Percentiles rank a stretch among this genome's conserved stretches.
Conservation (phyloP, 805 yeast species). For the Candida suzukii region DNA sequence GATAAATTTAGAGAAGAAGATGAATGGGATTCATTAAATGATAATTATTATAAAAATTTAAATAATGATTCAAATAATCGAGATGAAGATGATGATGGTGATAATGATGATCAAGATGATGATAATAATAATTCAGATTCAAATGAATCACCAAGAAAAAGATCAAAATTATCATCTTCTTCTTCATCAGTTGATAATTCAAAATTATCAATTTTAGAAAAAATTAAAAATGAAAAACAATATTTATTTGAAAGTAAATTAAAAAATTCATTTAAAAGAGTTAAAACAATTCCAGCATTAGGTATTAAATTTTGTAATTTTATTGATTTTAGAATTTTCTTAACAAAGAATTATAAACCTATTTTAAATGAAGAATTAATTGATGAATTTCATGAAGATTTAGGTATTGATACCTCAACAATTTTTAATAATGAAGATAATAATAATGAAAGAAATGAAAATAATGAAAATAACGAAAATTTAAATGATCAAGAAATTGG, state of each 20-base stretch:
- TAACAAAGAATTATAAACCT: slow-evolving; percentile 37
- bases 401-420: slow-evolving; percentile 27
- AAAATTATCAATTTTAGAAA: slow-evolving; percentile 14
- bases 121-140: too few relatives aligned
- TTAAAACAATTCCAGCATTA: slow-evolving; percentile 40
- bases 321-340: slow-evolving; percentile 41
- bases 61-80: not conserved
- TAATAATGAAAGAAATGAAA: not conserved
- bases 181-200: not conserved
- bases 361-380: slow-evolving; percentile 26
- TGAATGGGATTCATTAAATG: slow-evolving; percentile 12
- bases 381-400: slow-evolving; percentile 25
- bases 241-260: slow-evolving; percentile 21
- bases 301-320: slow-evolving; percentile 50
- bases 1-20: slow-evolving; percentile 2
- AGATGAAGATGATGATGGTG: not conserved
- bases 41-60: slow-evolving; percentile 13
- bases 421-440: not conserved
- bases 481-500: too few relatives aligned
- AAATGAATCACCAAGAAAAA: too few relatives aligned
- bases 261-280: slow-evolving; percentile 24
- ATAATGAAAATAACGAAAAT: too few relatives aligned
- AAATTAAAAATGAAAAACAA: slow-evolving; percentile 18
- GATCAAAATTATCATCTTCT: not conserved
- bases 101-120: not conserved